Base-by-base conservation (phyloP, 306 rosid species). In the Glycyrrhiza uralensis region DNA sequence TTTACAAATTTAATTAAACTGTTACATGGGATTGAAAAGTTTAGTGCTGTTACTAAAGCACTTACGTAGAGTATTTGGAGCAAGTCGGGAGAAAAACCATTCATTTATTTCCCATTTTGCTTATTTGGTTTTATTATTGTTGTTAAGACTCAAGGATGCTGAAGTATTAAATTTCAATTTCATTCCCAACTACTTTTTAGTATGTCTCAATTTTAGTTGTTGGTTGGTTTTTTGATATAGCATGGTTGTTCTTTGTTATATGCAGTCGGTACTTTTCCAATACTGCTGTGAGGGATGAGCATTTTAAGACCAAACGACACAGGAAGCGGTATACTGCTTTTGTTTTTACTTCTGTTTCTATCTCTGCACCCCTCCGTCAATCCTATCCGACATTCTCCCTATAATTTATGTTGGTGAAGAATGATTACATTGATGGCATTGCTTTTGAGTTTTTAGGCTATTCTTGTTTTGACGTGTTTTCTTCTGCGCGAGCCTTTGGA, bases 261-360 rank as follows among this genome's bases (percentile, higher is more conserved):
- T 81, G 89, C 82, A 92, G 97, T 83, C 97, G 97, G 14, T 92
- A 84, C 66, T 92, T 92, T 41, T 72, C 90, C 29, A 89, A 86
- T 67, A 84, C 81, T 45, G 4, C 85, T 4, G 93, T 87, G 73
- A 87, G 96, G 83, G 97, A 92, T n/a, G n/a, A n/a, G n/a, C n/a
- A n/a, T n/a, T n/a, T n/a, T n/a, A n/a, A n/a, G n/a, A n/a, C n/a
- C n/a, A 92, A 89, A 78, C 85, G 87, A 57, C 97, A 92, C 85
- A 92, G 47, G 88, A 92, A 85, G 83, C 85, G 87, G 96, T 90
- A 57, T 51, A 79, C 29, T 26, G 45, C 26, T 33, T 73, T 70
- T 57, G 19, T 23, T 5, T 75, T 2, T 4, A 69, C 13, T 36
- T 18, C 7, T 42, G 2, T 23, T 4, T 23, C 0, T 9, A 13